These are phyloP conservation scores for Eragrostis tef DNA, from an alignment of 202 grass and related monocot species.

Conservation along the genomic window DNA sequence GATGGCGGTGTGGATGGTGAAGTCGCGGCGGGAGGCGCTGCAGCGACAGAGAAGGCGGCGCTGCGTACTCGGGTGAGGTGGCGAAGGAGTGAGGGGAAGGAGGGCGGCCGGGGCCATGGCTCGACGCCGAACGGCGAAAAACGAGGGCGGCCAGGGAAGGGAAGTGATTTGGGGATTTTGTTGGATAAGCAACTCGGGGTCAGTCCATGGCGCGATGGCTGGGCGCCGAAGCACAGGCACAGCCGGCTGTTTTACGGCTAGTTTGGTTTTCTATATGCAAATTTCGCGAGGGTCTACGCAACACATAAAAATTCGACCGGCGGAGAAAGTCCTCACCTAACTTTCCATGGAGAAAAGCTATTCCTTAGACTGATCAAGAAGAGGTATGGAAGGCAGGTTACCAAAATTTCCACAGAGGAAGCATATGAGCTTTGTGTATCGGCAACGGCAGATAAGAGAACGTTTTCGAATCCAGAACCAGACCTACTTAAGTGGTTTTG, in stretches of 20 bases:
- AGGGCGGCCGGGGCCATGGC: conserved; percentile 54
- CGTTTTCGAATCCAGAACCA: too few species aligned
- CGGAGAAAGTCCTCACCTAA: too few species aligned
- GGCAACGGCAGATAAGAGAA: too few species aligned
- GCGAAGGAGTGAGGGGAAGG: conserved; percentile 34
- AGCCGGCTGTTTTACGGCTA: not conserved
- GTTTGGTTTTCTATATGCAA: not conserved
- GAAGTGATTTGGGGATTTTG: conserved; percentile 12
- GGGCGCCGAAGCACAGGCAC: not conserved
- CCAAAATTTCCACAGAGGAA: too few species aligned
- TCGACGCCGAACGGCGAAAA: conserved; percentile 39
- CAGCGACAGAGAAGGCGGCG: conserved; percentile 30
- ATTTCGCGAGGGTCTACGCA: too few species aligned
- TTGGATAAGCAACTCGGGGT: conserved; percentile 20
- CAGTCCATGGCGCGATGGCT: not conserved
- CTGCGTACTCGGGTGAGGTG: conserved; percentile 39
- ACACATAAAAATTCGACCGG: too few species aligned
- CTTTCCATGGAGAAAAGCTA: too few species aligned
- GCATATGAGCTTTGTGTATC: too few species aligned
- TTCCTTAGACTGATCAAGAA: too few species aligned
- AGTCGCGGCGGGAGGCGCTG: conserved; percentile 62
- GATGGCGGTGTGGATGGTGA: conserved; percentile 52
- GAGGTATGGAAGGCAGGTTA: too few species aligned
- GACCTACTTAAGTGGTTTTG: too few species aligned
- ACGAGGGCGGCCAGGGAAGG: conserved; percentile 12